Base-by-base conservation (phyloP, 441 rosid genomes). In the Geranium incanum region DNA sequence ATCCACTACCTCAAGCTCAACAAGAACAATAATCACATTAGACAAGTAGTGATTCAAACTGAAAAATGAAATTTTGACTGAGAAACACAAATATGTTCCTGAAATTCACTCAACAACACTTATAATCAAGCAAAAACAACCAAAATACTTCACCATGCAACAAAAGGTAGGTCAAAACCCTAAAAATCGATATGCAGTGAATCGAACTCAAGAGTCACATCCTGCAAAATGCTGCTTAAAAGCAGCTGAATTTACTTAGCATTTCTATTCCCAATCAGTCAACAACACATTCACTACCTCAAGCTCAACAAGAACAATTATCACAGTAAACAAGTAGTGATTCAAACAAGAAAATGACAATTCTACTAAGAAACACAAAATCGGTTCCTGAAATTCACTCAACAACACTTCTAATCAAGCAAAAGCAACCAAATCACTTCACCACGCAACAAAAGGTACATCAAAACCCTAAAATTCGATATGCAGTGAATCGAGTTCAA, bases 211-310 rank as follows among this genome's bases (percentile, higher is more conserved):
- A 83, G 77, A 71, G 74, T 78, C 50, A 90, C 79, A 48, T 94
- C 98, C 86, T 86, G 94, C 84, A 90, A 80, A 75, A 88, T 79
- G 62, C 97, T 91, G 86, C 77, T 28, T 28, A 28, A 28, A 28
- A 28, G 33, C 33, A 28, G 33, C 33, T 28, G 33, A 28, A 28
- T 28, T 28, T 28, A 28, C 1, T 28, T 28, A 28, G 33, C 3
- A 28, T 28, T 28, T 28, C 33, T 28, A 28, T 28, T 28, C 2
- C 33, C 33, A 28, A 28, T 28, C 33, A 28, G 33, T 28, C 33
- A 28, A 28, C 33, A 28, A 28, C 33, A 28, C 33, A 28, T 28
- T 28, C 33, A 28, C 33, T 28, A 28, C 33, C 33, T 28, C 33
- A 28, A 28, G 33, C 33, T 28, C 33, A 28, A 28, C 33, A 28